Evolutionary conservation across 805 yeast species (phyloP), one percentile per base, ranked within the genome.

Genomic region (Monosporozyma servazzii): DNA sequence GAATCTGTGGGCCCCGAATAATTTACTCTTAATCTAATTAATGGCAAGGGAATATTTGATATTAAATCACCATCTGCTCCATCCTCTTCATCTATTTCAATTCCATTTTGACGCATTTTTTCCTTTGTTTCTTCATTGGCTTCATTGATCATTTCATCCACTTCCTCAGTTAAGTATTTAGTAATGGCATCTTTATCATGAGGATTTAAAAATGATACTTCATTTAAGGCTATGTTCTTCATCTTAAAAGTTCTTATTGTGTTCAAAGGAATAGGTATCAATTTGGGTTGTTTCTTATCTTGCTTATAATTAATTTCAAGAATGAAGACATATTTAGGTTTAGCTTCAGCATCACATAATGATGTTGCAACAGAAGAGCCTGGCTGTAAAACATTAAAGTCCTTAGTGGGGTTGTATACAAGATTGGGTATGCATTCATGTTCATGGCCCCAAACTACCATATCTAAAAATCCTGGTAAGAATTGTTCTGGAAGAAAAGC

Each of bases 381-480:
- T 0, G 96, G 93, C 64, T 89, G 96, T 39, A 93, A 73, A 0
- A 89, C 88, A 51, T 80, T 80, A 62, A 91, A 88, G 1, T 83
- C 84, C 53, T 76, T 78, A 4, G 60, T 53, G 1, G 70, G 61
- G 59, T 84, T 84, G 45, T 72, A 72, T 1, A 73, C 76, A 0
- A 95, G 80, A 52, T 78, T 79, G 0, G 91, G 87, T 4, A 83
- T 75, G 62, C 97, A 88, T 64, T 93, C 97, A 67, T 93, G 99
- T 65, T 93, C 99, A 67, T 93, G 99, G 17, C 99, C 99, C 99
- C 99, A 93, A 1, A 90, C 70, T 0, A 93, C 82, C 51, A 91
- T 72, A 62, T 93, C 89, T 46, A 93, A 61, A 63, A 90, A 89
- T 8, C 75, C 71, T 0, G 98, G 99, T 23, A 93, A 69, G 58